phyloP scores from a whole-genome alignment of 1,284 basidiomycete genomes.

The Pseudozyma flocculosa region DNA sequence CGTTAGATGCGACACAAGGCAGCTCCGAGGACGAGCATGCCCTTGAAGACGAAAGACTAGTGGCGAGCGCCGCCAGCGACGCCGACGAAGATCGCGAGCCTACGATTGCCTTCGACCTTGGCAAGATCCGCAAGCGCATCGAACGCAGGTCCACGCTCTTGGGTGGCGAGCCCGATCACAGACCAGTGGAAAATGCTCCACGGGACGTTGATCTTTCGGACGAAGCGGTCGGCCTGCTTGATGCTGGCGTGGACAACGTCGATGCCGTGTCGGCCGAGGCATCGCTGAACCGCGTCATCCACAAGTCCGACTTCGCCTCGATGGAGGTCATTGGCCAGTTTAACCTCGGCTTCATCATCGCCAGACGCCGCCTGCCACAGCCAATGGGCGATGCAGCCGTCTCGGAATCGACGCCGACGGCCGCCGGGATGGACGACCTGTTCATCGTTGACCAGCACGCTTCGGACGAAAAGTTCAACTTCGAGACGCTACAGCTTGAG shows the following conservation, averaged over 20 bases:
- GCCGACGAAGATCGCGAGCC: background rate
- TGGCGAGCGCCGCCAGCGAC: no score
- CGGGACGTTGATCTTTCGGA: no score
- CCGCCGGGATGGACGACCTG: conserved; percentile 60
- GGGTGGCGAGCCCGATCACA: no score
- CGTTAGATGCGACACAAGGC: conserved; percentile 14
- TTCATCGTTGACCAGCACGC: conserved; percentile 83
- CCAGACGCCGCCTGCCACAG: conserved; percentile 63
- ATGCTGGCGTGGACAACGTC: conserved; percentile 67
- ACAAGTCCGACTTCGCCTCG: conserved; percentile 77
- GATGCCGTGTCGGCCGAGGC: conserved; percentile 68
- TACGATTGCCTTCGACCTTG: background rate
- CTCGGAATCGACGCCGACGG: background rate
- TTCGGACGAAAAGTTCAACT: conserved; percentile 95
- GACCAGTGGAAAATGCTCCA: no score
- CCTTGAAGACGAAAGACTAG: no score
- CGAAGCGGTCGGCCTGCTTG: conserved; percentile 38
- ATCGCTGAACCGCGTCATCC: conserved; percentile 79
- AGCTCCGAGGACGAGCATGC: no score
- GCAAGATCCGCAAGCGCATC: background rate
- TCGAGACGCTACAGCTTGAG: conserved; percentile 84
- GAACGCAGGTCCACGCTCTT: no score
- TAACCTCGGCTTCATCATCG: conserved; percentile 92
- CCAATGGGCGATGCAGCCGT: background rate
- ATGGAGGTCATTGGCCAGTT: conserved; percentile 94